Base-by-base conservation (phyloP, 1,284 basidiomycete genomes). In the Malassezia pachydermatis region DNA sequence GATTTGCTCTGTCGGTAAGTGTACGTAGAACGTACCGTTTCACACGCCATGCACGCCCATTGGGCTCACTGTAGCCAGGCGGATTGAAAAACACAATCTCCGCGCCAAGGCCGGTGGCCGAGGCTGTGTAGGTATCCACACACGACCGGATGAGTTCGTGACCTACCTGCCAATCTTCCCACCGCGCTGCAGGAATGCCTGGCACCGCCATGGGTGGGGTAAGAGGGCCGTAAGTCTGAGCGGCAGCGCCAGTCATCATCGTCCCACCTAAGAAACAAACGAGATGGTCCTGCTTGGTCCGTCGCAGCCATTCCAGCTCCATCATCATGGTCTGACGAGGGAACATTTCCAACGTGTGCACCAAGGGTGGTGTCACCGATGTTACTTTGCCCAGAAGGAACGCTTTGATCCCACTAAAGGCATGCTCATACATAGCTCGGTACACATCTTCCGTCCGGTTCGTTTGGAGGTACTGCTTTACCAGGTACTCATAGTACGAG, bases 241-340 rank as follows among this genome's bases (percentile, higher is more conserved):
- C 61, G 25, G 54, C 51, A 11, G 88, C 84, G 17, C 90, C 88
- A 5, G 95, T 79, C 78, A 95, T 83, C 59, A 95, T 79, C 2
- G 85, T 84, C 5, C 88, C 89, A 28, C 84, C 88, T 37, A 95
- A 75, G 80, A 95, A 96, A 73, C 90, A 95, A 1, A 88, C 89
- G 17, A 96, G 79, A 72, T 95, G 90, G 70, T 96, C 90, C 75
- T 96, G 90, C 73, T 94, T 92, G 13, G 84, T 84, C 1, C 78
- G 76, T 13, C 84, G 75, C 20, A 37, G 34, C 55, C 62, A 62
- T 25, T 23, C 1, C 11, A 10, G 25, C 14, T 52, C 46, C 3
- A 3, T 1, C n/a, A 11, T 33, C 28, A 54, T 41, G 11, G 14
- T 25, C 13, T 23, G 33, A 2, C 39, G 55, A 6, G 75, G 75